These are phyloP conservation scores for Magnaporthiopsis rhizophila DNA, from an alignment of 2,329 filamentous ascomycete genomes.

Conservation along the genomic window DNA sequence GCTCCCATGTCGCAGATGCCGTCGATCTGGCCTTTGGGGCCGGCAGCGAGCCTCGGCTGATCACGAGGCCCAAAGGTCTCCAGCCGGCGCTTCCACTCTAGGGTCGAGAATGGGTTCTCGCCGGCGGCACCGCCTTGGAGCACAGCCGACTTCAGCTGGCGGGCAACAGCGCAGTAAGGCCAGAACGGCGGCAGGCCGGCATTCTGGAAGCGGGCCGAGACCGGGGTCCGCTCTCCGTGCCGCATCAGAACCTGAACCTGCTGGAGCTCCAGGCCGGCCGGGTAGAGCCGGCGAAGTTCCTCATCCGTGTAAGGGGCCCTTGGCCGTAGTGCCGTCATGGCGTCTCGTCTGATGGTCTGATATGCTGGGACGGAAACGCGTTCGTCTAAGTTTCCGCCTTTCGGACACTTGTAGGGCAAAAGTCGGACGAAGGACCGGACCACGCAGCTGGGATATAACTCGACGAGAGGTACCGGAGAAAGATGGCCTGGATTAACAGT, in stretches of 20 bases:
- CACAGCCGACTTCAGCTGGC: slow-evolving; percentile 53
- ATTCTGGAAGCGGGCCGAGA: slow-evolving; percentile 82
- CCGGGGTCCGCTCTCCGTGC: slow-evolving; percentile 75
- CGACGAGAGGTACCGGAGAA: neutral
- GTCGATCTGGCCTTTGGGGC: slow-evolving; percentile 64
- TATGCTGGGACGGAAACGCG: too few relatives aligned
- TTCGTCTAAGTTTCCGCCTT: neutral
- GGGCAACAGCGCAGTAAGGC: slow-evolving; percentile 81
- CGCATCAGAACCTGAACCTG: slow-evolving; percentile 82
- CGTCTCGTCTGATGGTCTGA: slow-evolving; percentile 10
- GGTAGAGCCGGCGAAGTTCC: slow-evolving; percentile 77
- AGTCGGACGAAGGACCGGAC: neutral
- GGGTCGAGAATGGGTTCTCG: slow-evolving; percentile 30
- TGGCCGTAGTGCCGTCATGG: slow-evolving; percentile 73
- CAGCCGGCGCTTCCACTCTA: slow-evolving; percentile 62
- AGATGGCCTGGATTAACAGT: neutral
- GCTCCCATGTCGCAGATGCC: slow-evolving; percentile 72
- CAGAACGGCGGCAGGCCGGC: slow-evolving; percentile 62
- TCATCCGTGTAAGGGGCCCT: slow-evolving; percentile 69
- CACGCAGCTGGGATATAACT: neutral
- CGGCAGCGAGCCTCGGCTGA: slow-evolving; percentile 60
- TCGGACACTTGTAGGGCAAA: neutral
- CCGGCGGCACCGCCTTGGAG: slow-evolving; percentile 28
- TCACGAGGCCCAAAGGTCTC: slow-evolving; percentile 72
- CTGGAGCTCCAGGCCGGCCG: slow-evolving; percentile 69